These are phyloP conservation scores for Solanum etuberosum DNA, from an alignment of 257 asterid species.

Conservation along the genomic window DNA sequence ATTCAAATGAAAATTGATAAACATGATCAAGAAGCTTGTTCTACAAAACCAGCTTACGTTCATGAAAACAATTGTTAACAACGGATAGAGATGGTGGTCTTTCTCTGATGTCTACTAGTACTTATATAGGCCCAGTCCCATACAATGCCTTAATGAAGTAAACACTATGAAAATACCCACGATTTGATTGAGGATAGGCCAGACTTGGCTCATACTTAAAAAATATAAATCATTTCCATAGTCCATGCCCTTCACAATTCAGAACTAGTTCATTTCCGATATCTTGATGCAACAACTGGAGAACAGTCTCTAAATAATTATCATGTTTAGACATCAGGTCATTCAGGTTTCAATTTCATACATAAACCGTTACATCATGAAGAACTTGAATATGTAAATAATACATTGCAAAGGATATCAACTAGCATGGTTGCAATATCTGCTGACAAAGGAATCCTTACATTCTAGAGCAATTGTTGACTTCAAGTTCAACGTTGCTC, in stretches of 20 bases:
- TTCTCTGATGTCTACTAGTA: not conserved
- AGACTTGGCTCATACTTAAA: not conserved
- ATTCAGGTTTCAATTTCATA: not conserved
- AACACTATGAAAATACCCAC: not conserved
- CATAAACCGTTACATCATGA: not conserved
- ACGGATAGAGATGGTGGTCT: not conserved
- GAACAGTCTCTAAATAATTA: not conserved
- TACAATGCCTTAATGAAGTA: not conserved
- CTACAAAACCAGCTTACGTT: not conserved
- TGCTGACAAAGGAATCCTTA: not conserved
- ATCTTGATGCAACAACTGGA: not conserved
- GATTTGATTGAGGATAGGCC: not conserved
- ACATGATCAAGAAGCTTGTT: not conserved
- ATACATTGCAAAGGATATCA: not conserved
- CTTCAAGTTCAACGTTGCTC: not conserved
- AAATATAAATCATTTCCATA: not conserved
- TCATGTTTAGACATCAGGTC: not conserved
- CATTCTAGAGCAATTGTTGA: not conserved
- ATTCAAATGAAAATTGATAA: not conserved
- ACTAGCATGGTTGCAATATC: not conserved
- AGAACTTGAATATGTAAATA: not conserved
- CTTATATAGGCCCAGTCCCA: not conserved
- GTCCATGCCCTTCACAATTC: not conserved
- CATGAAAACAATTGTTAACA: not conserved
- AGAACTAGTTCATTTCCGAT: not conserved